A percentile compares a stretch with the other conserved stretches of the same genome.
These are phyloP conservation scores for Fusarium xylarioides DNA, from an alignment of 2,329 filamentous ascomycete genomes.

Conservation along the genomic window DNA sequence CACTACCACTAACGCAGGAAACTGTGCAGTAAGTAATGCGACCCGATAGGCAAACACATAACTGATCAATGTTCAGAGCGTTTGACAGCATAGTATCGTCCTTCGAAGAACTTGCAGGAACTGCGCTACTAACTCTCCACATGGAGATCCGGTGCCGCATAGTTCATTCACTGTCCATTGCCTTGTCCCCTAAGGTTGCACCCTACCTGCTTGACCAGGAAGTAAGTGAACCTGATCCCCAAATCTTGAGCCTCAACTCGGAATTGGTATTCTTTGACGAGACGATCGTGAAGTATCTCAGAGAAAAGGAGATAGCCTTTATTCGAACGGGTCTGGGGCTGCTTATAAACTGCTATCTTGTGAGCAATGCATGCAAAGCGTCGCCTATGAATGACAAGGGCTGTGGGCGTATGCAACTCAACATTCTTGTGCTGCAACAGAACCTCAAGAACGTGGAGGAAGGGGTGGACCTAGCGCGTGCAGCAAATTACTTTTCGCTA, in stretches of 20 bases:
- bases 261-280: constrained; percentile 90
- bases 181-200: constrained; percentile 67
- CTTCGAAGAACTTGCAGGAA: constrained; percentile 81
- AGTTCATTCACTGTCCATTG: constrained; percentile 77
- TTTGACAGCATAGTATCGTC: constrained; percentile 89
- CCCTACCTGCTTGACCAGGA: constrained; percentile 75
- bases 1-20: constrained; percentile 87
- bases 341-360: constrained; percentile 81
- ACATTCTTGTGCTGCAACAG: constrained; percentile 94
- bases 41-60: background rate
- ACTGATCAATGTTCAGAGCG: constrained; percentile 59
- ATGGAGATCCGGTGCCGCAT: constrained; percentile 88
- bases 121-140: constrained; percentile 84
- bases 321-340: constrained; percentile 79
- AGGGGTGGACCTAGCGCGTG: constrained; percentile 69
- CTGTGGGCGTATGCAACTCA: constrained; percentile 87
- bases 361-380: constrained; percentile 75
- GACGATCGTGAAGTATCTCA: constrained; percentile 77
- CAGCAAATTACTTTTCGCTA: constrained; percentile 74
- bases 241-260: constrained; percentile 83
- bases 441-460: constrained; percentile 93
- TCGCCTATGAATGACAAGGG: constrained; percentile 86
- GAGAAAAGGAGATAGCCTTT: constrained; percentile 75
- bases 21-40: constrained; percentile 73
- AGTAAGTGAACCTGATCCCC: constrained; percentile 79